A percentile compares a stretch with the other conserved stretches of the same genome.
These are phyloP conservation scores for Podospora didyma DNA, from an alignment of 495 filamentous ascomycete species.

Conservation along the genomic window DNA sequence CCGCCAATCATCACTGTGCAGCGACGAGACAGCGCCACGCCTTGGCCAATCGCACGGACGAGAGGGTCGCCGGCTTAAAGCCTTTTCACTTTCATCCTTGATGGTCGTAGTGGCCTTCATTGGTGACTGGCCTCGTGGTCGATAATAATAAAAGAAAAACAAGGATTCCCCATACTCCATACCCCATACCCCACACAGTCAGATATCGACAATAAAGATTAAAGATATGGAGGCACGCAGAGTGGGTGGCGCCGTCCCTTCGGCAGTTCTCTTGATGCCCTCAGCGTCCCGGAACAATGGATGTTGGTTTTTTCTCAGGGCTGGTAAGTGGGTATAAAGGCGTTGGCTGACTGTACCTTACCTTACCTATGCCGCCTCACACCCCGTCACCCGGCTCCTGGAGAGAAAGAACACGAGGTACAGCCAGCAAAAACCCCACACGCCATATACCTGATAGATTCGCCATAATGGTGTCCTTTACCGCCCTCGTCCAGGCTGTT, in stretches of 20 bases:
- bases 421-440: background rate
- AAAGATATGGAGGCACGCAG: background rate
- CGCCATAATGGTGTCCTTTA: background rate
- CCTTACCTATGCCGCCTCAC: too few relatives aligned
- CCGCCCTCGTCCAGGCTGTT: background rate
- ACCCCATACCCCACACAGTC: conserved; percentile 4
- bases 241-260: background rate
- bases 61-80: conserved; percentile 6
- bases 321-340: too few relatives aligned
- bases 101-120: background rate
- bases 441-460: background rate
- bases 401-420: background rate
- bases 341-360: background rate
- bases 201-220: background rate
- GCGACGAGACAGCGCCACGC: conserved; percentile 5
- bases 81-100: background rate
- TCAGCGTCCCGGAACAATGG: background rate
- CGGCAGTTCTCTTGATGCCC: conserved; percentile 3
- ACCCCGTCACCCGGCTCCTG: background rate
- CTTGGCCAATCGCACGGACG: conserved; percentile 9
- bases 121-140: background rate
- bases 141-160: background rate
- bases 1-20: conserved; percentile 2
- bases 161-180: conserved; percentile 4
- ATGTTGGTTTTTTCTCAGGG: background rate